Evolutionary conservation across 2,329 filamentous ascomycete species (phyloP).

Genomic region (Emericellopsis cladophorae): DNA sequence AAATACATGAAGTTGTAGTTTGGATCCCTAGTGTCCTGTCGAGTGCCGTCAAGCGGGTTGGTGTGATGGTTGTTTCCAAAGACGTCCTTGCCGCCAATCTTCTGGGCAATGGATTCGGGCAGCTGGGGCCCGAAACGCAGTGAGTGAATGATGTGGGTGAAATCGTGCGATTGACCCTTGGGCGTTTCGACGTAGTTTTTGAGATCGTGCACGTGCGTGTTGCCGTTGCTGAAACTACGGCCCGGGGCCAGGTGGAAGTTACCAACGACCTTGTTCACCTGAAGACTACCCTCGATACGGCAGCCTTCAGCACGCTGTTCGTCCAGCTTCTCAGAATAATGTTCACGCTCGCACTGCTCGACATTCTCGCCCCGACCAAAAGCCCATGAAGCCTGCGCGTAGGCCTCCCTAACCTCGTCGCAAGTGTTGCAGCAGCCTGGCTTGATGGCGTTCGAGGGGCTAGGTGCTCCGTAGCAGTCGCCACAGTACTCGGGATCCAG

Average conservation of each 20-base stretch:
- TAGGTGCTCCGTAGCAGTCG: conserved; percentile 73
- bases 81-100: conserved; percentile 35
- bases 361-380: conserved; percentile 88
- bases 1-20: conserved; percentile 99
- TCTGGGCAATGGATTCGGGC: conserved; percentile 55
- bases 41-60: conserved; percentile 76
- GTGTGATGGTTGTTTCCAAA: conserved; percentile 82
- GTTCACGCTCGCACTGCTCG: conserved; percentile 89
- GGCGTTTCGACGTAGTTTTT: conserved; percentile 83
- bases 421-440: conserved; percentile 94
- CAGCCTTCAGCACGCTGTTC: conserved; percentile 85
- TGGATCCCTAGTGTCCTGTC: conserved; percentile 66
- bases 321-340: conserved; percentile 82
- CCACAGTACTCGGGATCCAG: conserved; percentile 90
- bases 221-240: conserved; percentile 88
- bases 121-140: conserved; percentile 89
- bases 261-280: conserved; percentile 95
- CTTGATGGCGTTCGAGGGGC: conserved; percentile 62
- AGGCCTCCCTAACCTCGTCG: conserved; percentile 91
- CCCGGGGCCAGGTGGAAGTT: conserved; percentile 98
- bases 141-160: conserved; percentile 78
- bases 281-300: conserved; percentile 80
- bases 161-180: conserved; percentile 62
- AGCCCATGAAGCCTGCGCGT: conserved; percentile 80
- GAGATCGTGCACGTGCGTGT: conserved; percentile 95